Base-by-base conservation (phyloP, 1,139 yeast genomes). In the Lizanozyma gosingica region DNA sequence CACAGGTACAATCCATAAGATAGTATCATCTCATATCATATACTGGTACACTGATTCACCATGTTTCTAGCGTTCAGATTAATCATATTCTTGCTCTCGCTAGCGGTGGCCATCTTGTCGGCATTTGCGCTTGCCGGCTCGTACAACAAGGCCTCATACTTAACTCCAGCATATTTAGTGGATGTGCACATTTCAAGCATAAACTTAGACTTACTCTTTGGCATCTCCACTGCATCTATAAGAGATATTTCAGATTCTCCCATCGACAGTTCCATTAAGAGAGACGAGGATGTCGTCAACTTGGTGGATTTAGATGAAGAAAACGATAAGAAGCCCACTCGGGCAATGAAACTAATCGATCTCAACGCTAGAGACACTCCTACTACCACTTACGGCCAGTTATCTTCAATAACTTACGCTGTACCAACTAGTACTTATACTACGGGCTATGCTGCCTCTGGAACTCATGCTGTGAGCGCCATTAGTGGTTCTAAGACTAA, bases 51-150 rank as follows among this genome's bases (percentile, higher is more conserved):
- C 33, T 6, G 37, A 11, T 14, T 35, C 8, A 14, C 8, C 45
- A 60, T 65, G 59, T 64, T 63, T 42, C 62, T 57, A 41, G 41
- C 65, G 34, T 66, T 68, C 44, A 53, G 76, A 42, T 51, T 59
- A 34, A 41, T 67, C 15, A 53, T 68, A 36, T 53, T 68, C 16
- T 41, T 67, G 18, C 56, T 67, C 39, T 59, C 74, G 14, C 40
- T 66, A 14, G 68, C 64, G 15, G 55, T 60, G 4, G 51, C 63
- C 1, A 40, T 67, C n/a, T 55, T 67, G 18, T 55, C 70, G 14
- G 52, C 59, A 1, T 67, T 69, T 56, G 73, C 71, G 4, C 40
- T 70, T 9, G 56, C 65, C n/a, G 73, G 75, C 1, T 65, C 74
- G 1, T 68, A 65, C 48, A 56, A 57, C 37, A 63, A 65, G 40